Evolutionary conservation across 2,329 filamentous ascomycete genomes (phyloP).

Genomic region (Pleoardoris graminearum): DNA sequence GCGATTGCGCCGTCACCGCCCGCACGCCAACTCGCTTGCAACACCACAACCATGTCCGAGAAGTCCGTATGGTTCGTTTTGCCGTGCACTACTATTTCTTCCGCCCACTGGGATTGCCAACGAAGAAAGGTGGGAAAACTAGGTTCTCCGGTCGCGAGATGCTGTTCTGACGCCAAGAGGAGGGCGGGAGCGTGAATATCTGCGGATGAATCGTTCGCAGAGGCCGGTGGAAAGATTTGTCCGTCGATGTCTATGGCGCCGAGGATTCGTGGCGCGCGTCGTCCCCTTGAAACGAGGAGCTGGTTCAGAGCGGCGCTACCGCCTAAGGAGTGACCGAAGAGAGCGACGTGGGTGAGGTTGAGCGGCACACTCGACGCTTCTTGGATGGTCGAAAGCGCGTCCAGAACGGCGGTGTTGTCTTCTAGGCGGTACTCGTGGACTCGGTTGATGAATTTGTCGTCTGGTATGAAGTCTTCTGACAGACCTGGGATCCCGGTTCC

Average conservation of each 20-base stretch:
- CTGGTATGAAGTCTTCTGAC: slow-evolving; percentile 3
- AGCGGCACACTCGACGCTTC: slow-evolving; percentile 7
- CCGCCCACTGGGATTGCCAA: slow-evolving; percentile 12
- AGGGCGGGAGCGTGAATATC: slow-evolving; percentile 7
- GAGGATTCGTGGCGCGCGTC: slow-evolving; percentile 1
- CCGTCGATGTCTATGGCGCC: slow-evolving; percentile 18
- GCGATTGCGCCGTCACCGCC: slow-evolving; percentile 11
- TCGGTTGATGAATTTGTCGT: neutral
- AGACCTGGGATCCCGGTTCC: slow-evolving; percentile 12
- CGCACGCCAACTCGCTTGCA: slow-evolving; percentile 12
- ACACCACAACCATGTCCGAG: slow-evolving; percentile 18
- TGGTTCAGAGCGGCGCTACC: slow-evolving; percentile 16
- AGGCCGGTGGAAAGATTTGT: slow-evolving; percentile 2
- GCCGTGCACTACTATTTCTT: slow-evolving; percentile 11
- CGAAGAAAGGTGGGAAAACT: neutral
- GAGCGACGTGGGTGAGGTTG: slow-evolving; percentile 18
- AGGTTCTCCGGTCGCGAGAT: too few species aligned
- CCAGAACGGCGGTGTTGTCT: slow-evolving; percentile 15
- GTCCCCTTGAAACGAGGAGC: slow-evolving; percentile 11
- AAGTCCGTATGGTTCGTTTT: slow-evolving; percentile 18
- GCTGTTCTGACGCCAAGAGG: neutral
- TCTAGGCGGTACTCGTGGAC: slow-evolving; percentile 10
- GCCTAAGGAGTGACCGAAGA: slow-evolving; percentile 23
- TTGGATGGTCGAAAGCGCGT: slow-evolving; percentile 9
- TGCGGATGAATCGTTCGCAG: slow-evolving; percentile 2